phyloP scores from a whole-genome alignment of 2,329 filamentous ascomycete species.

The Pseudogymnoascus sp. region DNA sequence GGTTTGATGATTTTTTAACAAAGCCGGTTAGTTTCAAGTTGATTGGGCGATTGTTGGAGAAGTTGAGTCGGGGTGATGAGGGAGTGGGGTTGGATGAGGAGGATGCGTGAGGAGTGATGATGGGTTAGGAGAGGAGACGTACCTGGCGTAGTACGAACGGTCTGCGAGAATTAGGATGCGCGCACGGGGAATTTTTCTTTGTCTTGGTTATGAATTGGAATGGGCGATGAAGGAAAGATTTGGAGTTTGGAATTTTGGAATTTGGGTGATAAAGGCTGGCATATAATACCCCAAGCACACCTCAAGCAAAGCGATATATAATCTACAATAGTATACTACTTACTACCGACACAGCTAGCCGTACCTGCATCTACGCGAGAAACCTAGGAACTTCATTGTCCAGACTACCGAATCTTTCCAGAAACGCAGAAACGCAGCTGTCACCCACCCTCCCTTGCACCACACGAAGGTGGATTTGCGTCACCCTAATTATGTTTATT shows the following conservation, averaged over 20 bases:
- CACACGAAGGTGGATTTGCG: neutral
- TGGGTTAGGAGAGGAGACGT: neutral
- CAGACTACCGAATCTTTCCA: neutral
- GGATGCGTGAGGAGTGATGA: neutral
- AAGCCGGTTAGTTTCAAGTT: conserved; percentile 36
- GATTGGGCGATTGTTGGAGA: conserved; percentile 10
- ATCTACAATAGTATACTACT: neutral
- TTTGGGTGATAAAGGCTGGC: conserved; percentile 51
- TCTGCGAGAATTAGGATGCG: neutral
- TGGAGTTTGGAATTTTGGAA: conserved; percentile 98
- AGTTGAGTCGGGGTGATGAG: neutral
- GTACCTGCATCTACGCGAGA: neutral
- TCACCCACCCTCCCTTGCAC: neutral
- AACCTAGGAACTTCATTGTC: neutral
- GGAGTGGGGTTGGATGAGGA: neutral
- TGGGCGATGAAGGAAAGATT: conserved; percentile 54
- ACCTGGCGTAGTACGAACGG: neutral
- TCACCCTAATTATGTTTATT: too few species aligned
- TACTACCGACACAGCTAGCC: neutral
- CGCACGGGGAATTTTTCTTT: neutral
- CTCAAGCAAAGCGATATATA: neutral
- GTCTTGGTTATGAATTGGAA: neutral
- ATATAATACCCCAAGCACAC: neutral
- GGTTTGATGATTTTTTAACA: conserved; percentile 47
- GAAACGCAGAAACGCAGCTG: neutral